Conservation (phyloP, 441 rosid species). For the Melastoma candidum region DNA sequence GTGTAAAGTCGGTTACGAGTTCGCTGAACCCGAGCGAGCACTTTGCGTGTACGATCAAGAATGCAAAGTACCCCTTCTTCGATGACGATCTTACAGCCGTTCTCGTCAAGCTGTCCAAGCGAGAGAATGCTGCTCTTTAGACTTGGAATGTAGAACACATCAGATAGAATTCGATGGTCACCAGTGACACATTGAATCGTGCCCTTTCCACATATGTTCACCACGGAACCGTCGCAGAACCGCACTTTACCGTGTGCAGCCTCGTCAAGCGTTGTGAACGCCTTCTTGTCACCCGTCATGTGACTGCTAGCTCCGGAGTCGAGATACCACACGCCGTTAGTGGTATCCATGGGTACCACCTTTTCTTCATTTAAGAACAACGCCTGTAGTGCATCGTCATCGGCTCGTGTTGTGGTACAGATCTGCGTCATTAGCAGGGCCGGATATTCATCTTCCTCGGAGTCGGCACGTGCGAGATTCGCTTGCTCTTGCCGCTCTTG, state of each 20-base stretch:
- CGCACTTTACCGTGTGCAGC: neutral
- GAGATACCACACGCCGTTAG: no score
- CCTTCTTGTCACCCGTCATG: neutral
- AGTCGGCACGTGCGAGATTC: neutral
- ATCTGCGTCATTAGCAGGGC: conserved; percentile 1
- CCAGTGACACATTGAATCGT: neutral
- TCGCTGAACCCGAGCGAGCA: neutral
- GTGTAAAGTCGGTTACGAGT: neutral
- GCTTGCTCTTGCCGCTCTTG: neutral
- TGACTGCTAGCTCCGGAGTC: no score
- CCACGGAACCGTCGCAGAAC: neutral
- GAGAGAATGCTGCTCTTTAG: neutral
- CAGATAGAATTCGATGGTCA: neutral
- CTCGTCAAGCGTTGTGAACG: neutral
- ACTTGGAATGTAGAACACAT: neutral
- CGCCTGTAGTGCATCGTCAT: neutral
- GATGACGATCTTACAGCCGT: neutral
- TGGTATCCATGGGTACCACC: neutral
- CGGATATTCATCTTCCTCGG: neutral
- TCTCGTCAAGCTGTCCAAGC: neutral
- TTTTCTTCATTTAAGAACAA: neutral
- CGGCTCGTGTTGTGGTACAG: neutral
- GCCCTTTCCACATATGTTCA: neutral
- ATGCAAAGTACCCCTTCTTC: neutral
- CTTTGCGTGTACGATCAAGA: neutral